Conservation (phyloP, 768 basidiomycete species). For the Rossbeevera mucosa region DNA sequence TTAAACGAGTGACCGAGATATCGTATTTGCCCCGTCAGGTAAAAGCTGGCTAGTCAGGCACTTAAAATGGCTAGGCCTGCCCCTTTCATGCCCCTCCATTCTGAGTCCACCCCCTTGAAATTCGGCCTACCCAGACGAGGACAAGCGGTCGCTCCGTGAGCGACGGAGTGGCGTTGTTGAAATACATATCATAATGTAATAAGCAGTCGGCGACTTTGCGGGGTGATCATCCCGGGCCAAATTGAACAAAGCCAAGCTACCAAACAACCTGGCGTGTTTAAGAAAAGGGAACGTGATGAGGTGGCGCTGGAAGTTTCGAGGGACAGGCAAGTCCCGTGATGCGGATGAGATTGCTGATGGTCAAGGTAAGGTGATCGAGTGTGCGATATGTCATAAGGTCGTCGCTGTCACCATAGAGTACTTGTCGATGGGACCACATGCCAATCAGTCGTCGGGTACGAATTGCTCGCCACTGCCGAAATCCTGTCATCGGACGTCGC, state of each 20-base stretch:
- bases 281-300: slow-evolving; percentile 4
- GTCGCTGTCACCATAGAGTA: slow-evolving; percentile 1
- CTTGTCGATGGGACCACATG: slow-evolving; percentile 1
- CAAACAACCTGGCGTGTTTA: slow-evolving; percentile 12
- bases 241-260: slow-evolving; percentile 1
- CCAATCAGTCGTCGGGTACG: slow-evolving; percentile 5
- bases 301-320: slow-evolving; percentile 15
- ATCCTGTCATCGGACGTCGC: not conserved
- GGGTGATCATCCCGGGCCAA: slow-evolving; percentile 14
- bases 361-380: not conserved
- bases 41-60: slow-evolving; percentile 6
- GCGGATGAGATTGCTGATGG: not conserved
- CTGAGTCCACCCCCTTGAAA: slow-evolving; percentile 3
- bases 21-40: slow-evolving; percentile 11
- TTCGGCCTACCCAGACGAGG: not conserved
- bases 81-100: slow-evolving; percentile 6
- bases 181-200: slow-evolving; percentile 8
- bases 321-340: not conserved
- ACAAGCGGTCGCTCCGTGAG: slow-evolving; percentile 15
- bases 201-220: slow-evolving; percentile 18
- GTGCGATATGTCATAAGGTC: not conserved
- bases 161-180: slow-evolving; percentile 18
- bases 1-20: slow-evolving; percentile 9
- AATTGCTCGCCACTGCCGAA: not conserved
- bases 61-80: slow-evolving; percentile 7